Evolutionary conservation across 2,329 filamentous ascomycete genomes (phyloP).

Genomic region (Fusarium oxysporum): DNA sequence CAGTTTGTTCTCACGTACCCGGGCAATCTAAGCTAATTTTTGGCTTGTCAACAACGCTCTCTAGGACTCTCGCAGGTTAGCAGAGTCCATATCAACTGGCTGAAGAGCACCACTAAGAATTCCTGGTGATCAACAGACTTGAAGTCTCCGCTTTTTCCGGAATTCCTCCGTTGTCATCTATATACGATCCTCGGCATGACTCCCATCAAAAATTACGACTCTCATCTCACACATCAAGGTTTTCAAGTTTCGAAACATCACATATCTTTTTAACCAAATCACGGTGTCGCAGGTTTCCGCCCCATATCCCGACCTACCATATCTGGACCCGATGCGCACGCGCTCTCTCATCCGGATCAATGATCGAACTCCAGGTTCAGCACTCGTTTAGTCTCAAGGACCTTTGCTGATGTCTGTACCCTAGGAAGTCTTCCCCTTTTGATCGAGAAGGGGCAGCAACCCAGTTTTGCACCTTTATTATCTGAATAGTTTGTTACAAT

Average conservation of each 20-base stretch:
- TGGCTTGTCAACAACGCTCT: conserved; percentile 58
- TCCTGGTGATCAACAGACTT: conserved; percentile 45
- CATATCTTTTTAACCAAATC: conserved; percentile 43
- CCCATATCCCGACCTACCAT: conserved; percentile 22
- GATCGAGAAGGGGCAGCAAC: conserved; percentile 32
- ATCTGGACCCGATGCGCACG: conserved; percentile 26
- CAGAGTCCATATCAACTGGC: conserved; percentile 44
- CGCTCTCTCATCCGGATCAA: conserved; percentile 22
- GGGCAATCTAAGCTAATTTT: conserved; percentile 78
- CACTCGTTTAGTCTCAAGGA: conserved; percentile 44
- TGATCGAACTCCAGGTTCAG: conserved; percentile 44
- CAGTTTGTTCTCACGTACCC: conserved; percentile 90
- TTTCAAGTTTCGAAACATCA: conserved; percentile 29
- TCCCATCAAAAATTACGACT: conserved; percentile 20
- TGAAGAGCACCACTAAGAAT: conserved; percentile 45
- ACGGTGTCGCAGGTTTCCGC: conserved; percentile 45
- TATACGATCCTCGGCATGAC: conserved; percentile 18
- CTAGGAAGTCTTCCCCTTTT: conserved; percentile 44
- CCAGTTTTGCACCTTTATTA: conserved; percentile 32
- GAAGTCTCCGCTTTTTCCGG: conserved; percentile 40
- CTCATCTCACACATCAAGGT: conserved; percentile 37
- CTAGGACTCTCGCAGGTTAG: conserved; percentile 61
- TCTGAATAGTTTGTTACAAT: conserved; percentile 38
- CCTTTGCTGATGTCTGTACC: conserved; percentile 47
- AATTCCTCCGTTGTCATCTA: conserved; percentile 17